phyloP scores from a whole-genome alignment of 75 land plant genomes.

The Larix kaempferi region DNA sequence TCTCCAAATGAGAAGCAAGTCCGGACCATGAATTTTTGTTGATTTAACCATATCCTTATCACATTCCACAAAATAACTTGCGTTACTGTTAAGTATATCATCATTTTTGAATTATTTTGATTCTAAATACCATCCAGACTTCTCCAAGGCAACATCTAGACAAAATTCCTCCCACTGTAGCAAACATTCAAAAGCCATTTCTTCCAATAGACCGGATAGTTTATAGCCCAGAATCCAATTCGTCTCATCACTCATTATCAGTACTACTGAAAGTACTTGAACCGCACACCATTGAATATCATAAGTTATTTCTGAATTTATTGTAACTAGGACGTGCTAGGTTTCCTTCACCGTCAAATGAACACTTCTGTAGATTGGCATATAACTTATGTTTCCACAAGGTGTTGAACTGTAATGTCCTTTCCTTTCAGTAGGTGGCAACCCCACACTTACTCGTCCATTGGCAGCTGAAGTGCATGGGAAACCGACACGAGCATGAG shows the following conservation, averaged over 20 bases:
- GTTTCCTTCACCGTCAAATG: too few species aligned
- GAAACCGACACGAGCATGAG: too few species aligned
- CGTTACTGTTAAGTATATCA: neutral
- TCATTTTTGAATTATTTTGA: conserved; percentile 9
- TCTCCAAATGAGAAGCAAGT: conserved; percentile 20
- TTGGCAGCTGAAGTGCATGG: too few species aligned
- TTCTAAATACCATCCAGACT: conserved; percentile 72
- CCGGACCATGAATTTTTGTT: neutral
- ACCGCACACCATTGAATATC: conserved; percentile 86
- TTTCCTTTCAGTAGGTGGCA: too few species aligned
- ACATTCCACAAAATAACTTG: neutral
- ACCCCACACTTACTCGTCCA: too few species aligned
- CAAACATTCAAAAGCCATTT: conserved; percentile 45
- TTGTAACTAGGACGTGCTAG: neutral
- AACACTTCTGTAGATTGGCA: too few species aligned
- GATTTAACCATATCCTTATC: neutral
- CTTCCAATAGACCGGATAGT: conserved; percentile 36
- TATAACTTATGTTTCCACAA: too few species aligned
- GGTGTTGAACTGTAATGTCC: too few species aligned
- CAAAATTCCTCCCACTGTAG: conserved; percentile 79
- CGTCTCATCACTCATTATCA: conserved; percentile 55
- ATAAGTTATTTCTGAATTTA: neutral
- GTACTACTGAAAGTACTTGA: conserved; percentile 57
- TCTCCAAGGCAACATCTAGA: conserved; percentile 80
- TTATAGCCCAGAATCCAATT: conserved; percentile 30